phyloP scores from a whole-genome alignment of 2,329 filamentous ascomycete species.

The Aspergillus felis region DNA sequence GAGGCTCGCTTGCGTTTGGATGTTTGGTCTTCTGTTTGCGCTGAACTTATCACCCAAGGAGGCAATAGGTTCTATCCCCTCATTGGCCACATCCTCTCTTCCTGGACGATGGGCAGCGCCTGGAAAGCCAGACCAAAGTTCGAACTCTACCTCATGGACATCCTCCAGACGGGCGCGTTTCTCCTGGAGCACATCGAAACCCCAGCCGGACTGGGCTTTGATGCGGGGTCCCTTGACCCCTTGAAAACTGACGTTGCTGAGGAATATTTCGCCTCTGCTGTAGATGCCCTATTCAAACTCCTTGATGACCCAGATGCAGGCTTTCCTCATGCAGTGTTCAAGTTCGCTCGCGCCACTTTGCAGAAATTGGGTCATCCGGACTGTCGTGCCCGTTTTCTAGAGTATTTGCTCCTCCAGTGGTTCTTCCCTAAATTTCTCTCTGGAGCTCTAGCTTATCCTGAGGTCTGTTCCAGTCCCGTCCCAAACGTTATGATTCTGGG shows the following conservation, averaged over 20 bases:
- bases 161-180: conserved; percentile 88
- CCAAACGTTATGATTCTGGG: background rate
- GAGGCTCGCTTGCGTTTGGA: conserved; percentile 77
- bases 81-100: conserved; percentile 77
- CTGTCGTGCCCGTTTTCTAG: conserved; percentile 69
- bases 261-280: conserved; percentile 81
- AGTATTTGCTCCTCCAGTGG: conserved; percentile 86
- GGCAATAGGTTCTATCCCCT: conserved; percentile 76
- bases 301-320: conserved; percentile 84
- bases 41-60: conserved; percentile 72
- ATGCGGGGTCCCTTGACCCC: conserved; percentile 61
- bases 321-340: conserved; percentile 79
- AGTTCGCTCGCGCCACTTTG: conserved; percentile 79
- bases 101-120: conserved; percentile 80
- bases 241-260: conserved; percentile 80
- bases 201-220: conserved; percentile 66
- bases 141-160: conserved; percentile 92
- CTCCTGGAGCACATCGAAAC: conserved; percentile 81
- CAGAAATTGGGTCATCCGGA: conserved; percentile 67
- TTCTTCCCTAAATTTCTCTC: conserved; percentile 85
- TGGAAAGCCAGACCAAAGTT: conserved; percentile 88
- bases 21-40: conserved; percentile 84
- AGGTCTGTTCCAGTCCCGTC: conserved; percentile 51
- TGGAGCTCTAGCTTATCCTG: conserved; percentile 80
- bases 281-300: conserved; percentile 76